phyloP scores from a whole-genome alignment of 345 rosid species.

The Trapa incisa region DNA sequence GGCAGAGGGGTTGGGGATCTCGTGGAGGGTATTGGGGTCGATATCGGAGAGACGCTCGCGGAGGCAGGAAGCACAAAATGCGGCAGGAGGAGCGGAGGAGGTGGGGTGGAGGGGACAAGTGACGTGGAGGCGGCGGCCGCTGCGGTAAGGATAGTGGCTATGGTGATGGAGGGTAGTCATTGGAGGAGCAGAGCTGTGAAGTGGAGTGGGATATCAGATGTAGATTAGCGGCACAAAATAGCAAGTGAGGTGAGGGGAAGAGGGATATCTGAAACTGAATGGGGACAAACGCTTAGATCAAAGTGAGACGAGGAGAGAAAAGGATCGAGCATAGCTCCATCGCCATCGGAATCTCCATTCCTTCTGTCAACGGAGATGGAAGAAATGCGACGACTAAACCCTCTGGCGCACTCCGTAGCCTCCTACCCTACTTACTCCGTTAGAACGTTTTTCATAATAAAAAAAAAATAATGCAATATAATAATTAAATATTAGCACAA shows the following conservation, averaged over 20 bases:
- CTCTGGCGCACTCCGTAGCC: neutral
- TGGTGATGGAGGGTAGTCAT: slow-evolving; percentile 32
- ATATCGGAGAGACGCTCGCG: slow-evolving; percentile 59
- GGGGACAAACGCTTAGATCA: no score
- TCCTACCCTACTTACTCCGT: no score
- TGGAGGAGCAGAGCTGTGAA: slow-evolving; percentile 3
- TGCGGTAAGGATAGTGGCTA: slow-evolving; percentile 5
- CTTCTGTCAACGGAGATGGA: neutral
- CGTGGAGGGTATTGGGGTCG: slow-evolving; percentile 25
- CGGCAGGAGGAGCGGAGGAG: slow-evolving; percentile 34
- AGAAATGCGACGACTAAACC: neutral
- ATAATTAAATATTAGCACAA: no score
- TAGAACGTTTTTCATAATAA: no score
- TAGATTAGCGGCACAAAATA: neutral
- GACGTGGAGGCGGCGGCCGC: slow-evolving; percentile 26
- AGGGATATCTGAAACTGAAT: neutral
- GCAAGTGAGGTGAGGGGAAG: neutral
- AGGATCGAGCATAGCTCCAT: no score
- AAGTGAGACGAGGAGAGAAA: no score
- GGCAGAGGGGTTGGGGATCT: slow-evolving; percentile 22
- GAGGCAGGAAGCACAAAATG: slow-evolving; percentile 73
- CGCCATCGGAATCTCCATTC: no score
- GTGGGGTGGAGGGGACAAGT: slow-evolving; percentile 46
- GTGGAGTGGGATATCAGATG: neutral
- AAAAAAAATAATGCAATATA: no score